Conservation (phyloP, 768 basidiomycete species). For the Tylopilus sp. region DNA sequence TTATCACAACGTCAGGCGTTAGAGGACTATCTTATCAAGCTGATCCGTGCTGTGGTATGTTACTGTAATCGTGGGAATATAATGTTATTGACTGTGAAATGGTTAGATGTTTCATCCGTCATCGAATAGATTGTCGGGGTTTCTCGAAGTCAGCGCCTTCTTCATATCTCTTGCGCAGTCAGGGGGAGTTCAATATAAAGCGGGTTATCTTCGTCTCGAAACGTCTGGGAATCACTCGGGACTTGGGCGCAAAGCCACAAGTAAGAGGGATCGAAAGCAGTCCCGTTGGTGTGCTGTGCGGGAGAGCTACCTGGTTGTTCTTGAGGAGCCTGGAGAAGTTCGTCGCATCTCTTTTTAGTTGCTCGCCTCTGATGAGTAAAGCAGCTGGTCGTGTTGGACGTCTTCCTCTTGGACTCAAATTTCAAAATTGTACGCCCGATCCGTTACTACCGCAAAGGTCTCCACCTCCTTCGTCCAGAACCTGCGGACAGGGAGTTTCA, state of each 20-base stretch:
- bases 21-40: conserved; percentile 82
- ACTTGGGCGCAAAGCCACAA: conserved; percentile 63
- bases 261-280: conserved; percentile 58
- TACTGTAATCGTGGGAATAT: neutral
- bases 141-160: conserved; percentile 89
- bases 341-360: conserved; percentile 14
- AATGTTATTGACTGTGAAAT: conserved; percentile 1
- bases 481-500: conserved; percentile 26
- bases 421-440: conserved; percentile 90
- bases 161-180: conserved; percentile 75
- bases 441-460: conserved; percentile 82
- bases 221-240: conserved; percentile 47
- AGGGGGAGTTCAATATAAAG: conserved; percentile 89
- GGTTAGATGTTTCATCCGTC: conserved; percentile 58
- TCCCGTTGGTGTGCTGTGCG: conserved; percentile 89
- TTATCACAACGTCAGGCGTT: conserved; percentile 75
- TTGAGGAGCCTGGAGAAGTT: conserved; percentile 86
- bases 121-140: conserved; percentile 82
- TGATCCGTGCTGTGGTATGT: conserved; percentile 87
- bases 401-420: conserved; percentile 86
- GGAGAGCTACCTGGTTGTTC: conserved; percentile 85
- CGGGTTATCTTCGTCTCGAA: conserved; percentile 72
- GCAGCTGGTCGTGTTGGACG: conserved; percentile 86
- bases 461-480: conserved; percentile 58
- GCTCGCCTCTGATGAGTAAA: neutral